phyloP scores from a whole-genome alignment of 164 flowering plant species.

The Brasenia schreberi region DNA sequence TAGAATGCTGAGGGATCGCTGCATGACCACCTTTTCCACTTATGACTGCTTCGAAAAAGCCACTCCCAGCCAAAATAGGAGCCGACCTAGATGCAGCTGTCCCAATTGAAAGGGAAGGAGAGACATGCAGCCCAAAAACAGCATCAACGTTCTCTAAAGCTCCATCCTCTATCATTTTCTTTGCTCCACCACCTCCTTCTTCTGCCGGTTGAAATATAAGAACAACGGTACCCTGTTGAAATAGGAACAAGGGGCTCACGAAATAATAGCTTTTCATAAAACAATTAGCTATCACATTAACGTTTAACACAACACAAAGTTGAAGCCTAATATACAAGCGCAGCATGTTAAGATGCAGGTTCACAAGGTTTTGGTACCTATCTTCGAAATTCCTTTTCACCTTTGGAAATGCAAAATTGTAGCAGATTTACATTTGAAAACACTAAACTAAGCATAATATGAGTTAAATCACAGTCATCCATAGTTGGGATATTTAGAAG shows the following conservation, averaged over 20 bases:
- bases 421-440: too few relatives aligned
- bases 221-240: slow-evolving; percentile 58
- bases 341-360: too few relatives aligned
- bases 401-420: too few relatives aligned
- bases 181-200: slow-evolving; percentile 70
- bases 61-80: slow-evolving; percentile 56
- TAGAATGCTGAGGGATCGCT: slow-evolving; percentile 61
- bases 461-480: too few relatives aligned
- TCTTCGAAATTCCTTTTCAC: too few relatives aligned
- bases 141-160: slow-evolving; percentile 48
- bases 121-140: slow-evolving; percentile 63
- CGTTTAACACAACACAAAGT: too few relatives aligned
- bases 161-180: slow-evolving; percentile 42
- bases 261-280: too few relatives aligned
- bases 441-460: too few relatives aligned
- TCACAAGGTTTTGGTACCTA: too few relatives aligned
- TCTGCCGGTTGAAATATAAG: slow-evolving; percentile 86
- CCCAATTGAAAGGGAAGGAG: slow-evolving; percentile 25
- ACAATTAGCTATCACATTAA: too few relatives aligned
- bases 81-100: slow-evolving; percentile 45
- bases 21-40: slow-evolving; percentile 85
- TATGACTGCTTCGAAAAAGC: slow-evolving; percentile 62
- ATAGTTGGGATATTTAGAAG: too few relatives aligned
- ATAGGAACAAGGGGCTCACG: neutral
- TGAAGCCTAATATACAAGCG: too few relatives aligned